These are phyloP conservation scores for Perilla frutescens DNA, from an alignment of 257 asterid genomes.

Conservation along the genomic window DNA sequence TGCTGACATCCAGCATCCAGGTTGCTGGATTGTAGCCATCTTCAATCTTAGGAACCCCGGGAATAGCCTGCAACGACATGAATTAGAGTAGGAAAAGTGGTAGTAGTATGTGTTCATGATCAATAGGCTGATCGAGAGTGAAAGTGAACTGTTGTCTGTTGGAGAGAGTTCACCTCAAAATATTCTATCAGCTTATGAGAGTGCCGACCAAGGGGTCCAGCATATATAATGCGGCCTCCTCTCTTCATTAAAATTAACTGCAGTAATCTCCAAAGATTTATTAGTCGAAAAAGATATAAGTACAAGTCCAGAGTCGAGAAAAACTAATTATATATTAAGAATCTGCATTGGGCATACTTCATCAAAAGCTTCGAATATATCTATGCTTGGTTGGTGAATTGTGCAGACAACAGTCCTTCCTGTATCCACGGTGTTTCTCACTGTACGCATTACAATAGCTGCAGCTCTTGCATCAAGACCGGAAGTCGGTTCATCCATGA, in stretches of 20 bases:
- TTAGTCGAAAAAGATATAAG: neutral
- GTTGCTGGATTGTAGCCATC: slow-evolving; percentile 63
- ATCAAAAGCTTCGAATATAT: slow-evolving; percentile 70
- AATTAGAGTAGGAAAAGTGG: too few species aligned
- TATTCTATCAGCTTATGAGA: slow-evolving; percentile 57
- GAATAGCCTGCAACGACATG: slow-evolving; percentile 42
- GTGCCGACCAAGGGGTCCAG: slow-evolving; percentile 56
- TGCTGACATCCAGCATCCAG: slow-evolving; percentile 62
- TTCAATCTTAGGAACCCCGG: slow-evolving; percentile 54
- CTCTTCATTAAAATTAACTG: slow-evolving; percentile 62
- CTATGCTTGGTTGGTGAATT: slow-evolving; percentile 71
- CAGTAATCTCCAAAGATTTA: slow-evolving; percentile 5
- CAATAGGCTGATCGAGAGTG: neutral
- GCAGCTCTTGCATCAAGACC: slow-evolving; percentile 75
- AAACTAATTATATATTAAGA: neutral
- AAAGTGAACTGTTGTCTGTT: neutral
- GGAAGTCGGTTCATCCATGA: slow-evolving; percentile 74
- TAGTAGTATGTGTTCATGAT: neutral
- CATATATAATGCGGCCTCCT: slow-evolving; percentile 59
- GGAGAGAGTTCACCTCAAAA: slow-evolving; percentile 51
- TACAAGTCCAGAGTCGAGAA: neutral
- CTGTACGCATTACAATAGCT: slow-evolving; percentile 67
- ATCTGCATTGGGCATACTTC: slow-evolving; percentile 39
- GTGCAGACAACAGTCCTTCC: slow-evolving; percentile 69
- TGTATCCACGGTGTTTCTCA: slow-evolving; percentile 56